Evolutionary conservation across 495 filamentous ascomycete genomes (phyloP).

Genomic region (Daldinia caldariorum): DNA sequence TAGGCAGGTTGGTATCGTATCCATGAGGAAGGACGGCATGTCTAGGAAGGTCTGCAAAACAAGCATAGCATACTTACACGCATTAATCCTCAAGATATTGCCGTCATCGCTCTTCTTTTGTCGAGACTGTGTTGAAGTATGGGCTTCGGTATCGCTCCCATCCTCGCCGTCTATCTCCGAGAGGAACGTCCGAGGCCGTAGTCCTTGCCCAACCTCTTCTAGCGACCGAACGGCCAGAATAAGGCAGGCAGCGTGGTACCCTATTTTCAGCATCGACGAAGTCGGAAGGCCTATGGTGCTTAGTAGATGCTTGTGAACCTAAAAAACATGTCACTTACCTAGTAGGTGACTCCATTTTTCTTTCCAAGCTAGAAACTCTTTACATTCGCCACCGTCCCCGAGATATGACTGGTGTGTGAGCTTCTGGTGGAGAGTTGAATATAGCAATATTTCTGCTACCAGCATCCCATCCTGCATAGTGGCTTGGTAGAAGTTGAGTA

Average conservation of each 20-base stretch:
- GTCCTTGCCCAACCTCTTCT: conserved; percentile 41
- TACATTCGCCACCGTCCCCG: conserved; percentile 45
- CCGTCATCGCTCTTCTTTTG: conserved; percentile 10
- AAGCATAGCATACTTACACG: conserved; percentile 44
- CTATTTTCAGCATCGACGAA: conserved; percentile 45
- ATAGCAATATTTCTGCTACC: conserved; percentile 46
- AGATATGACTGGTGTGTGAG: conserved; percentile 43
- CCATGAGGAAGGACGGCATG: conserved; percentile 44
- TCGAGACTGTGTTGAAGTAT: conserved; percentile 4
- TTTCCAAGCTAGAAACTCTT: conserved; percentile 47
- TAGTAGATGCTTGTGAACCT: conserved; percentile 1
- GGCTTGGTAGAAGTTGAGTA: conserved; percentile 48
- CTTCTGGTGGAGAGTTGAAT: conserved; percentile 44
- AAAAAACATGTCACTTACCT: conserved; percentile 16
- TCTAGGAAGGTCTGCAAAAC: conserved; percentile 44
- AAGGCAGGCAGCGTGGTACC: conserved; percentile 46
- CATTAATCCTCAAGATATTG: conserved; percentile 31
- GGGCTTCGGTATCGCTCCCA: conserved; percentile 27
- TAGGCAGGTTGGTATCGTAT: conserved; percentile 37
- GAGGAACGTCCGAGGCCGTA: conserved; percentile 38
- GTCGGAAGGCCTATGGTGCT: conserved; percentile 37
- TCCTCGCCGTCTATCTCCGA: conserved; percentile 29
- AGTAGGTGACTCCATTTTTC: conserved; percentile 47
- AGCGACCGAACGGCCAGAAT: conserved; percentile 44
- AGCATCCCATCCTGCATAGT: conserved; percentile 50